phyloP scores from a whole-genome alignment of 257 asterid genomes.

The Solanum dulcamara region DNA sequence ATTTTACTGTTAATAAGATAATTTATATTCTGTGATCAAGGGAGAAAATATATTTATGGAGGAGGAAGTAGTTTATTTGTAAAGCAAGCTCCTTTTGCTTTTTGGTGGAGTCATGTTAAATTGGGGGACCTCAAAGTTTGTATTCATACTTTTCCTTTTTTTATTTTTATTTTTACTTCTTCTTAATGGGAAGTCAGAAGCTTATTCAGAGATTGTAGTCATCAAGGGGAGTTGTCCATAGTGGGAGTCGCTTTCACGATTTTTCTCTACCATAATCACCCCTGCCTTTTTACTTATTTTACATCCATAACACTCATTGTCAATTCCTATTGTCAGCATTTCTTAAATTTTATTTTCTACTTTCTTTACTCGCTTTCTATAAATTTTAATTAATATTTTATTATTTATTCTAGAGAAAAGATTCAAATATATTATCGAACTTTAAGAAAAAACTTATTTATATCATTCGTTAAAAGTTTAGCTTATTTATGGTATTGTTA shows the following conservation, averaged over 20 bases:
- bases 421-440: too few relatives aligned
- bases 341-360: too few relatives aligned
- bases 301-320: background rate
- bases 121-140: background rate
- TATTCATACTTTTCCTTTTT: background rate
- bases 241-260: constrained; percentile 7
- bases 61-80: background rate
- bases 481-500: too few relatives aligned
- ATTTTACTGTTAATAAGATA: too few relatives aligned
- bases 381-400: too few relatives aligned
- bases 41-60: too few relatives aligned
- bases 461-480: too few relatives aligned
- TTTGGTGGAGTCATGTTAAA: background rate
- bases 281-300: background rate
- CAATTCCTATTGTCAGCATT: background rate
- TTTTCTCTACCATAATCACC: constrained; percentile 5
- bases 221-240: background rate
- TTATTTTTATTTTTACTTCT: too few relatives aligned
- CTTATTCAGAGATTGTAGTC: constrained; percentile 10
- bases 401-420: too few relatives aligned
- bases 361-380: too few relatives aligned
- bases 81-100: constrained; percentile 10
- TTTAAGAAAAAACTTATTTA: too few relatives aligned
- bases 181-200: constrained; percentile 5
- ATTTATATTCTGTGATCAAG: too few relatives aligned